Percentiles rank a stretch among this genome's conserved stretches.
phyloP scores from a whole-genome alignment of 352 stramenopile species.

The Saprolegnia parasitica region DNA sequence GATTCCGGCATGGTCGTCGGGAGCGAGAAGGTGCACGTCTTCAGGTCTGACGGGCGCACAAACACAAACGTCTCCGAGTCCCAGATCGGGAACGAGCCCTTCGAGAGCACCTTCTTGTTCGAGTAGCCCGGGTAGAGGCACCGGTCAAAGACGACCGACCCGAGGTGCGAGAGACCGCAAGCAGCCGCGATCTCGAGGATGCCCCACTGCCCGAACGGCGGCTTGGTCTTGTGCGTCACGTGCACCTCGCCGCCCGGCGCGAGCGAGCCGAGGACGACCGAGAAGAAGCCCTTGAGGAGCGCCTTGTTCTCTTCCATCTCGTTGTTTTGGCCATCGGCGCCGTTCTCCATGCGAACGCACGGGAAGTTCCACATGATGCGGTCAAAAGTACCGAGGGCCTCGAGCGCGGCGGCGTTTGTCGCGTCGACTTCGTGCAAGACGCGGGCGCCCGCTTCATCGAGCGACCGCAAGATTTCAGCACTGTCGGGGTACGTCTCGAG shows the following conservation, averaged over 20 bases:
- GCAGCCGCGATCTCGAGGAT: constrained; percentile 62
- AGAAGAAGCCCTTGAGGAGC: constrained; percentile 87
- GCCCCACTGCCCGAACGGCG: constrained; percentile 83
- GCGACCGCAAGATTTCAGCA: constrained; percentile 9
- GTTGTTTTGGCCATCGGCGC: constrained; percentile 95
- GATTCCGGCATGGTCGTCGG: too few relatives aligned
- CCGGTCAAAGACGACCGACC: constrained; percentile 90
- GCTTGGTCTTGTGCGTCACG: constrained; percentile 96
- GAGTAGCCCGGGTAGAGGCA: constrained; percentile 91
- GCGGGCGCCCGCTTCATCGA: neutral
- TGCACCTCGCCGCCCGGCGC: constrained; percentile 84
- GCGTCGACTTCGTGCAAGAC: constrained; percentile 18
- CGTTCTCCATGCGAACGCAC: constrained; percentile 85
- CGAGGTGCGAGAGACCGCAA: constrained; percentile 47
- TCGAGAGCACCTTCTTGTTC: constrained; percentile 94
- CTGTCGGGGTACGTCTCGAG: constrained; percentile 4
- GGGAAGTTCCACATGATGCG: constrained; percentile 97
- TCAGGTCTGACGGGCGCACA: neutral
- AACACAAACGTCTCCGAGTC: constrained; percentile 25
- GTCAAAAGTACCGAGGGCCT: constrained; percentile 65
- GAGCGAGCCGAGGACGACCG: constrained; percentile 68
- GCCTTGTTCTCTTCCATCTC: constrained; percentile 93
- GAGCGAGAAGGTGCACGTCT: neutral
- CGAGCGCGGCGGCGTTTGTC: constrained; percentile 28
- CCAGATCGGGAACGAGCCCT: constrained; percentile 30